Conservation (phyloP, 2,329 filamentous ascomycete species). For the Colletotrichum chlorophyti region DNA sequence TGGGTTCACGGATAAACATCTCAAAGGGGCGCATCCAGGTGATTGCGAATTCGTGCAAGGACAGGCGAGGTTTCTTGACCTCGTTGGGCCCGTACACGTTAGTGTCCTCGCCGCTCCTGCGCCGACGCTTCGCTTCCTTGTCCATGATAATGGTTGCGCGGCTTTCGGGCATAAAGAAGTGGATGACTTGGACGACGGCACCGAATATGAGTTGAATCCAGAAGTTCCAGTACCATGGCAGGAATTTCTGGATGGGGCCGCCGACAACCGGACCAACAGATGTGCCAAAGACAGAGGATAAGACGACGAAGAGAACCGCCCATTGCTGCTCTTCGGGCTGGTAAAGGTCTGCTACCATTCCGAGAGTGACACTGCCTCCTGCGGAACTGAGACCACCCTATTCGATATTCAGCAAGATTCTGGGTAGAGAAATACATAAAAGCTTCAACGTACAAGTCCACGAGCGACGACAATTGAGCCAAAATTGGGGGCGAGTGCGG, state of each 20-base stretch:
- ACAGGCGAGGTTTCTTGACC: slow-evolving; percentile 45
- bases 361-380: slow-evolving; percentile 69
- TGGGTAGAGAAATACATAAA: too few relatives aligned
- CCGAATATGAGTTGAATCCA: slow-evolving; percentile 68
- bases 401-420: background rate
- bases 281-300: slow-evolving; percentile 62
- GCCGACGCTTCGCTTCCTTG: slow-evolving; percentile 61
- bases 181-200: slow-evolving; percentile 54
- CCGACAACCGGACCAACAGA: slow-evolving; percentile 61
- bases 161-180: slow-evolving; percentile 64
- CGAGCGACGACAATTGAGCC: slow-evolving; percentile 50
- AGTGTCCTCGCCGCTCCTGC: slow-evolving; percentile 50
- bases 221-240: slow-evolving; percentile 65
- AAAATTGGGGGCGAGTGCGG: slow-evolving; percentile 48
- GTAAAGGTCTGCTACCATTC: slow-evolving; percentile 70
- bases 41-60: slow-evolving; percentile 47
- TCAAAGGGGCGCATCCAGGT: slow-evolving; percentile 68
- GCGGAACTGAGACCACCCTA: slow-evolving; percentile 66
- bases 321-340: slow-evolving; percentile 62
- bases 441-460: slow-evolving; percentile 29
- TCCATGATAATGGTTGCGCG: slow-evolving; percentile 64
- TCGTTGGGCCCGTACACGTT: slow-evolving; percentile 56
- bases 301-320: slow-evolving; percentile 65
- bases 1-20: slow-evolving; percentile 71
- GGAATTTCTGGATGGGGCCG: slow-evolving; percentile 55